Percentiles rank a stretch among this genome's conserved stretches.
phyloP scores from a whole-genome alignment of 2,329 filamentous ascomycete genomes.

The Teratosphaeria gauchensis region DNA sequence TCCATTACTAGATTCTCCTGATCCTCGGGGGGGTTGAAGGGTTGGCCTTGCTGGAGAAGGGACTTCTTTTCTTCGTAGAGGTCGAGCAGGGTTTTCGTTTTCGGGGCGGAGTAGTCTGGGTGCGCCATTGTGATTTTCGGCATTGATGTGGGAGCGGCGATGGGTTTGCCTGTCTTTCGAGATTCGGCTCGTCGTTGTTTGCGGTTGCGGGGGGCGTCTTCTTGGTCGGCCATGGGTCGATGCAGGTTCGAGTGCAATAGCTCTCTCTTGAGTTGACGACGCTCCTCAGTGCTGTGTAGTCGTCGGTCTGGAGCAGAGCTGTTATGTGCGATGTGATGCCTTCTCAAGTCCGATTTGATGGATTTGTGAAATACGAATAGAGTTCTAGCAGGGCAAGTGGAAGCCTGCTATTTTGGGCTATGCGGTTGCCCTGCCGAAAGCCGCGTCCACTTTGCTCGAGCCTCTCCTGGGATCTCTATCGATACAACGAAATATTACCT shows the following conservation, averaged over 20 bases:
- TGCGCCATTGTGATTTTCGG: slow-evolving; percentile 54
- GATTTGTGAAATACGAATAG: background rate
- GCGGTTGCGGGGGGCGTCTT: slow-evolving; percentile 30
- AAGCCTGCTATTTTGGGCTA: background rate
- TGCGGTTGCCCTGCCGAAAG: background rate
- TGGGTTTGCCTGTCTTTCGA: slow-evolving; percentile 26
- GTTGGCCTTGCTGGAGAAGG: slow-evolving; percentile 39
- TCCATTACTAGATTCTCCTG: slow-evolving; percentile 21
- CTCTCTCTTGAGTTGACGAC: too few relatives aligned
- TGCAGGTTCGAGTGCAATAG: too few relatives aligned
- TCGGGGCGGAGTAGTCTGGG: slow-evolving; percentile 57
- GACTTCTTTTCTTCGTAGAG: slow-evolving; percentile 54
- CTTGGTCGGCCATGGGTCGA: slow-evolving; percentile 11
- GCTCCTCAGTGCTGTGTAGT: too few relatives aligned
- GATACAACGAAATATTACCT: background rate
- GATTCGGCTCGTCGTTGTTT: slow-evolving; percentile 35
- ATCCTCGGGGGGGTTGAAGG: slow-evolving; percentile 35
- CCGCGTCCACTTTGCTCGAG: background rate
- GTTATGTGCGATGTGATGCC: background rate
- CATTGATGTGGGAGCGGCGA: slow-evolving; percentile 30
- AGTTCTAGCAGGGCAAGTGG: background rate
- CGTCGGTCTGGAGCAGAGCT: background rate
- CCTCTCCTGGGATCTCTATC: background rate
- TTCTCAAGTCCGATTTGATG: background rate
- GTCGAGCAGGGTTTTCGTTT: slow-evolving; percentile 63